Conservation (phyloP, 768 basidiomycete genomes). For the Suillus paluster region DNA sequence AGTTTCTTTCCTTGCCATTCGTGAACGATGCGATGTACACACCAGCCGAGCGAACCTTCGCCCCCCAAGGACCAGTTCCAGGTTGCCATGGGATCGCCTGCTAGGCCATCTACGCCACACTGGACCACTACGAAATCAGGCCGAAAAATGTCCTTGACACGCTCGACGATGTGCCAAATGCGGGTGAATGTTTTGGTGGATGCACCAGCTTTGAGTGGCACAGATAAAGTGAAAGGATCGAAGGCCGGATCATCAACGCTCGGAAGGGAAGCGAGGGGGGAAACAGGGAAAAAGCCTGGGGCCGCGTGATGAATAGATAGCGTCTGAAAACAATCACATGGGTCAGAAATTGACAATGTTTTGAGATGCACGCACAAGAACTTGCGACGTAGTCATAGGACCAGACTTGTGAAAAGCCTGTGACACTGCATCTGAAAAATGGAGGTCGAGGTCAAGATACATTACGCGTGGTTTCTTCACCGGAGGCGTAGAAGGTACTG, state of each 20-base stretch:
- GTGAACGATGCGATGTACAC: constrained; percentile 52
- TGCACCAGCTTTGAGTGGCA: constrained; percentile 79
- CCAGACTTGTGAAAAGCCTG: constrained; percentile 64
- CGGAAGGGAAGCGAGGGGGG: constrained; percentile 54
- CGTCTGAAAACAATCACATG: constrained; percentile 48
- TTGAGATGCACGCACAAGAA: constrained; percentile 43
- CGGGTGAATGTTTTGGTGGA: constrained; percentile 62
- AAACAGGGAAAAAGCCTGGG: constrained; percentile 83
- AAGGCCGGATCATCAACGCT: constrained; percentile 33
- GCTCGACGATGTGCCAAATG: constrained; percentile 69
- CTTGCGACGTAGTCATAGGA: constrained; percentile 43
- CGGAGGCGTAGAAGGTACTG: constrained; percentile 23
- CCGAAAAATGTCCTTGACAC: constrained; percentile 58
- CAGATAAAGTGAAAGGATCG: constrained; percentile 74
- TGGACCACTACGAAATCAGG: constrained; percentile 86
- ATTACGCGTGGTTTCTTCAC: constrained; percentile 63
- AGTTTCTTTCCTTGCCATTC: constrained; percentile 65
- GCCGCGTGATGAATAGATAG: constrained; percentile 85
- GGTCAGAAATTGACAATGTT: neutral
- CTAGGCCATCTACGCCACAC: constrained; percentile 86
- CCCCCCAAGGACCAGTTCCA: constrained; percentile 72
- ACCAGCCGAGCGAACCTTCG: constrained; percentile 74
- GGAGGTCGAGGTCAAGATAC: constrained; percentile 93
- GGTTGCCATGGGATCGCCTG: constrained; percentile 78
- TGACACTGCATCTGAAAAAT: constrained; percentile 89